Percentiles rank a stretch among this genome's conserved stretches.
Conservation (phyloP, 1,139 yeast species). For the Magnusiomyces ingens region DNA sequence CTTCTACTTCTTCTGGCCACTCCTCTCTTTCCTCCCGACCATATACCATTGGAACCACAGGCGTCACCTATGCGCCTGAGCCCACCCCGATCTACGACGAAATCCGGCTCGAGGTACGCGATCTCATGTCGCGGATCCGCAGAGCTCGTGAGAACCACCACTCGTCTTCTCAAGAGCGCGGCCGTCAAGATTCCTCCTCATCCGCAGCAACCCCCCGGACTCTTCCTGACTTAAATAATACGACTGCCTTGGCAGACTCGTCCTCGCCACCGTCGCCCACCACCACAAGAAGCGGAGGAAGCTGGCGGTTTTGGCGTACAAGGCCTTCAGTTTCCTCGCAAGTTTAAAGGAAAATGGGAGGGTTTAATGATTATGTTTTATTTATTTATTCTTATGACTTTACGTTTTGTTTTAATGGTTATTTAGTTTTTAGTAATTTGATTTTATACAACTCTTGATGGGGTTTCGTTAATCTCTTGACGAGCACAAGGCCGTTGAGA, state of each 20-base stretch:
- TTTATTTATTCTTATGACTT: neutral
- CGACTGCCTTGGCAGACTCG: too few species aligned
- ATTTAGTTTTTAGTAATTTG: neutral
- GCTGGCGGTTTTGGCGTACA: neutral
- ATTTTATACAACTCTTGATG: too few species aligned
- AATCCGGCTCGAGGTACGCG: neutral
- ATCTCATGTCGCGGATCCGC: conserved; percentile 3
- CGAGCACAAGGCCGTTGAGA: too few species aligned
- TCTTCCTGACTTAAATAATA: too few species aligned
- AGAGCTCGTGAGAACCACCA: neutral
- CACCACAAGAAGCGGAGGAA: neutral
- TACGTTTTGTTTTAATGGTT: neutral
- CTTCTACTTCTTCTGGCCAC: neutral
- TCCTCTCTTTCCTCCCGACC: neutral
- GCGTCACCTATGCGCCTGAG: neutral
- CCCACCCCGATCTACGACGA: conserved; percentile 1
- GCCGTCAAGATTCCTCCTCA: too few species aligned
- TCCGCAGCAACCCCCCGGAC: too few species aligned
- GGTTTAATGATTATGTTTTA: neutral
- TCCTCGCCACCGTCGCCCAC: neutral
- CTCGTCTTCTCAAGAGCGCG: too few species aligned
- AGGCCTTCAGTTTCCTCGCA: neutral
- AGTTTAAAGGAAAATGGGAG: neutral
- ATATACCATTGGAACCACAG: neutral
- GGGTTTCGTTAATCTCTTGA: too few species aligned